phyloP scores from a whole-genome alignment of 176 grass and related monocot species.

The Triticum urartu region DNA sequence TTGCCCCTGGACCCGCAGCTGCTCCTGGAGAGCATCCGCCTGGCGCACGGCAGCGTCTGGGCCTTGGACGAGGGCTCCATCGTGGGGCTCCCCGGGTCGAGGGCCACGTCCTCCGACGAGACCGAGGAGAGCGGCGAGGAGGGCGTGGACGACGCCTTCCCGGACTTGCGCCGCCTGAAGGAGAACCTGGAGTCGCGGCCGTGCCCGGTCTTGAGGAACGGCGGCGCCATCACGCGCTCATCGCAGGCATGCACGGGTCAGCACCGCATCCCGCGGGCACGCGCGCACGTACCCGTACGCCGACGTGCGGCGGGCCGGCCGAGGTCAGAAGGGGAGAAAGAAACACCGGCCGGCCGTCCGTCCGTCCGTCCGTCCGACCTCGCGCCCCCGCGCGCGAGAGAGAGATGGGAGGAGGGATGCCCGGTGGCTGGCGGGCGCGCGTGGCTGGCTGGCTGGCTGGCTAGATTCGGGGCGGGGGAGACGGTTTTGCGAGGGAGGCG shows the following conservation, averaged over 20 bases:
- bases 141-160: slow-evolving; percentile 4
- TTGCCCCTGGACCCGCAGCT: slow-evolving; percentile 48
- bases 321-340: no score
- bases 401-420: neutral
- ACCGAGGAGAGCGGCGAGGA: slow-evolving; percentile 6
- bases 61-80: slow-evolving; percentile 14
- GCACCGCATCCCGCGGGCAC: neutral
- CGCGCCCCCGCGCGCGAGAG: neutral
- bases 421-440: neutral
- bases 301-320: neutral
- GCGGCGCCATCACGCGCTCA: slow-evolving; percentile 47
- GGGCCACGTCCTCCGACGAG: slow-evolving; percentile 10
- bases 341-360: neutral
- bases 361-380: neutral
- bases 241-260: neutral
- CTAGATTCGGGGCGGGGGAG: slow-evolving; percentile 46
- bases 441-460: neutral
- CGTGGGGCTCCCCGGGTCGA: neutral
- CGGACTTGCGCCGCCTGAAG: slow-evolving; percentile 40
- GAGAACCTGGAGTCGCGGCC: slow-evolving; percentile 50
- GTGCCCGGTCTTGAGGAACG: slow-evolving; percentile 55
- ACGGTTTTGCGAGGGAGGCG: slow-evolving; percentile 31
- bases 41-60: slow-evolving; percentile 5
- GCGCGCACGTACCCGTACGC: neutral
- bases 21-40: slow-evolving; percentile 39